These are phyloP conservation scores for Arthrinium phaeospermum DNA, from an alignment of 2,329 filamentous ascomycete genomes.

Conservation along the genomic window DNA sequence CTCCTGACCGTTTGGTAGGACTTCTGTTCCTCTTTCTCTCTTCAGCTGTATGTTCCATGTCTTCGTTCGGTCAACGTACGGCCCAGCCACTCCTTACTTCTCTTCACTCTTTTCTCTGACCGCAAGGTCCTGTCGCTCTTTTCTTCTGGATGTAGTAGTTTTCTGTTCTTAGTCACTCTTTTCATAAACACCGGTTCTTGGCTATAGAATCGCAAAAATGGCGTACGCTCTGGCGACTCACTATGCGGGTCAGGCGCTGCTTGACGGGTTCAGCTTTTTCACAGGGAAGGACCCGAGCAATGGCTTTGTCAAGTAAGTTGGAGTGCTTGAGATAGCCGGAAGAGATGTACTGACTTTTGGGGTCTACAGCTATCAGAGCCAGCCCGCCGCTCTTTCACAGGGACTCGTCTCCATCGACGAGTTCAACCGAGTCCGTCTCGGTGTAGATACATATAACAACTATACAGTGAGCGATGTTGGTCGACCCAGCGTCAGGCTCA, in stretches of 20 bases:
- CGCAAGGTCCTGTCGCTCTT: constrained; percentile 18
- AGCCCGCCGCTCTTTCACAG: constrained; percentile 43
- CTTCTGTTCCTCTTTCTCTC: constrained; percentile 2
- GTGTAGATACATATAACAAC: constrained; percentile 49
- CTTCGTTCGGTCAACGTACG: background rate
- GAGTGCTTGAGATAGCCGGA: constrained; percentile 18
- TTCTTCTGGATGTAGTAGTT: constrained; percentile 18
- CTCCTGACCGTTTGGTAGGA: background rate
- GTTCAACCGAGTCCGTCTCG: constrained; percentile 49
- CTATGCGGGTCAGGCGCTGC: constrained; percentile 38
- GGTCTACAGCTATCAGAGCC: constrained; percentile 50
- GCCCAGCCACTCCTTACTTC: constrained; percentile 11
- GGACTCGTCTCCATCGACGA: constrained; percentile 51
- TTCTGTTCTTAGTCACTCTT: constrained; percentile 7
- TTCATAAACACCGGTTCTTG: constrained; percentile 6
- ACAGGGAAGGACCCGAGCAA: constrained; percentile 64
- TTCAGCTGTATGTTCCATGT: background rate
- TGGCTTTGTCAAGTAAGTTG: constrained; percentile 70
- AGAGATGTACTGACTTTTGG: background rate
- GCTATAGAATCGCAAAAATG: constrained; percentile 26
- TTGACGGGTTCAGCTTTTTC: constrained; percentile 55
- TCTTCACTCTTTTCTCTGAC: background rate
- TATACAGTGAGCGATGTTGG: constrained; percentile 45
- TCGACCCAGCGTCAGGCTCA: constrained; percentile 68
- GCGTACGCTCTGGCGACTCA: constrained; percentile 39